Evolutionary conservation across 371 early-diverging fungal genomes (phyloP).

Genomic region (Mycotypha africana): DNA sequence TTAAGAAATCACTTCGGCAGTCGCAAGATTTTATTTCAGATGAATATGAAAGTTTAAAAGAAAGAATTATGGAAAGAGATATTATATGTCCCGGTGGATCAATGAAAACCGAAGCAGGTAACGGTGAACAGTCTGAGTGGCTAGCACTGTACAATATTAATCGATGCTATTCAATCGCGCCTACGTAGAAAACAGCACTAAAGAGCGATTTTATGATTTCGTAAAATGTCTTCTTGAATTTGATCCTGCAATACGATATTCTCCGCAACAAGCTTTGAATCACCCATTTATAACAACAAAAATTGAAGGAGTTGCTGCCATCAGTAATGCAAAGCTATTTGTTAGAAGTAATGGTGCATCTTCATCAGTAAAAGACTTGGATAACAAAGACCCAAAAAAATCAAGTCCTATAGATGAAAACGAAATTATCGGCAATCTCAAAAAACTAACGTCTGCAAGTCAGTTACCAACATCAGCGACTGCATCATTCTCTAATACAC

Average conservation of each 20-base stretch:
- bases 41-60: not conserved
- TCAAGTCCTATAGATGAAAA: no score
- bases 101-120: not conserved
- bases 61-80: constrained; percentile 8
- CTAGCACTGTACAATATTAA: not conserved
- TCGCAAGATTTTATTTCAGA: constrained; percentile 2
- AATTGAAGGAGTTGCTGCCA: no score
- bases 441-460: no score
- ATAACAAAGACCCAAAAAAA: no score
- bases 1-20: not conserved
- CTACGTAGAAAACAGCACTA: not conserved
- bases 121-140: not conserved
- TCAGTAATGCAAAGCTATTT: no score
- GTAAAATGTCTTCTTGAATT: constrained; percentile 52
- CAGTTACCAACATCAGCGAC: no score
- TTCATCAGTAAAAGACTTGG: no score
- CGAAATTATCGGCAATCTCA: no score
- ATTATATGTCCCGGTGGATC: not conserved
- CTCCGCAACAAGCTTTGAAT: constrained; percentile 80
- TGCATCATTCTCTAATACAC: no score
- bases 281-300: constrained; percentile 83
- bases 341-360: no score
- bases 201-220: constrained; percentile 17
- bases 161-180: no score
- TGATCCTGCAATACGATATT: constrained; percentile 87